A percentile compares a stretch with the other conserved stretches of the same genome.
phyloP scores from a whole-genome alignment of 108 stramenopile genomes.

The Epithemia pelagica region DNA sequence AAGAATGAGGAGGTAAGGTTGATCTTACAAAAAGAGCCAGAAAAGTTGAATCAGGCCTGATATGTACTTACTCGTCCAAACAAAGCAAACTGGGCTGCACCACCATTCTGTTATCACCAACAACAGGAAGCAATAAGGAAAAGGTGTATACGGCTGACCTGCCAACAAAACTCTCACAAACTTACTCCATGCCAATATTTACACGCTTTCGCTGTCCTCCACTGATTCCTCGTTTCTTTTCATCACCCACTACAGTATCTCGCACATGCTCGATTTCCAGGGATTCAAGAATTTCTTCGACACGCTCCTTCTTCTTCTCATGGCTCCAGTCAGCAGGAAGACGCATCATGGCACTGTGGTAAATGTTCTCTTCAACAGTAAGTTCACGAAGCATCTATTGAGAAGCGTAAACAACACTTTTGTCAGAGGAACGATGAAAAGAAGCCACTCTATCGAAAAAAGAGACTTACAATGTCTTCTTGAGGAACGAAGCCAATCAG shows the following conservation, averaged over 20 bases:
- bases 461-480: constrained; percentile 24
- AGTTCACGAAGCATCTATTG: constrained; percentile 14
- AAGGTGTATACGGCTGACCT: too few relatives aligned
- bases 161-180: too few relatives aligned
- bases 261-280: constrained; percentile 54
- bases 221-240: constrained; percentile 46
- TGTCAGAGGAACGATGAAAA: neutral
- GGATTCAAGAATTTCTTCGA: constrained; percentile 16
- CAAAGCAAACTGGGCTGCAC: neutral
- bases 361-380: constrained; percentile 28
- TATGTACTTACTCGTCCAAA: neutral
- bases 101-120: constrained; percentile 1
- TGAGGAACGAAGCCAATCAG: constrained; percentile 44
- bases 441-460: too few relatives aligned
- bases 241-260: constrained; percentile 67
- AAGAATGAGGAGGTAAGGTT: neutral
- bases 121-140: too few relatives aligned
- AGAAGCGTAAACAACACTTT: too few relatives aligned
- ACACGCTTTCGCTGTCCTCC: constrained; percentile 38
- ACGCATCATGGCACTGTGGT: neutral
- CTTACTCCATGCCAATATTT: constrained; percentile 1
- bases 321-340: neutral
- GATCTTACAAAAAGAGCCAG: constrained; percentile 3
- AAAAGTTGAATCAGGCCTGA: neutral
- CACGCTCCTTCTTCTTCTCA: constrained; percentile 9